Base-by-base conservation (phyloP, 2,329 filamentous ascomycete genomes). In the Colletotrichum tanaceti region DNA sequence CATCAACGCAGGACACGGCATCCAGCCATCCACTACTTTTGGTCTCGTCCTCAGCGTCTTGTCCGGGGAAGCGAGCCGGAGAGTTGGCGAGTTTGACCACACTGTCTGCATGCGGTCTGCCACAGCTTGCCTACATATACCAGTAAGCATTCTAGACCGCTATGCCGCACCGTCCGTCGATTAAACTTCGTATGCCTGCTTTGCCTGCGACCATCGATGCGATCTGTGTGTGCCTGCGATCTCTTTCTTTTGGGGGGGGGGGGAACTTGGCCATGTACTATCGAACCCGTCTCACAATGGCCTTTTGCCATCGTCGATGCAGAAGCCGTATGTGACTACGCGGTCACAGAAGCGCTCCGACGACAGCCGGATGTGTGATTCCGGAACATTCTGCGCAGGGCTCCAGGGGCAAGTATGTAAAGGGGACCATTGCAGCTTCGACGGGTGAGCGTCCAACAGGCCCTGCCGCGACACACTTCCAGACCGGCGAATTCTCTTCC, bases 401-500 rank as follows among this genome's bases (percentile, higher is more conserved):
- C 47, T 10, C n/a, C 20, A 28, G 18, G 35, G 55, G 28, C 28
- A 32, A 32, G 28, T 47, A 28, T 20, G 24, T 43, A 22, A 60
- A 16, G n/a, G n/a, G 32, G 44, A 14, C 16, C 22, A 35, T 24
- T 39, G 35, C 18, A 58, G 44, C 38, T 28, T 7, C 39, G 46
- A 24, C 3, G 58, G 18, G 18, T 43, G 16, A 24, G 5, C n/a
- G 11, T 47, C 52, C 18, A 43, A 50, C 41, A 38, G 43, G 41
- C 22, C 18, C 38, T 50, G 65, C 32, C 35, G 63, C n/a, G 53
- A 35, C 24, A 57, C 43, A 58, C 28, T 38, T 53, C 38, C 57
- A 38, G 24, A 46, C 63, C 52, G 46, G 50, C 32, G 35, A 67
- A 46, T 58, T 52, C 22, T 66, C 57, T 58, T 67, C 52, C 58